phyloP scores from a whole-genome alignment of 495 filamentous ascomycete genomes.

The Penicillium coprophilum region DNA sequence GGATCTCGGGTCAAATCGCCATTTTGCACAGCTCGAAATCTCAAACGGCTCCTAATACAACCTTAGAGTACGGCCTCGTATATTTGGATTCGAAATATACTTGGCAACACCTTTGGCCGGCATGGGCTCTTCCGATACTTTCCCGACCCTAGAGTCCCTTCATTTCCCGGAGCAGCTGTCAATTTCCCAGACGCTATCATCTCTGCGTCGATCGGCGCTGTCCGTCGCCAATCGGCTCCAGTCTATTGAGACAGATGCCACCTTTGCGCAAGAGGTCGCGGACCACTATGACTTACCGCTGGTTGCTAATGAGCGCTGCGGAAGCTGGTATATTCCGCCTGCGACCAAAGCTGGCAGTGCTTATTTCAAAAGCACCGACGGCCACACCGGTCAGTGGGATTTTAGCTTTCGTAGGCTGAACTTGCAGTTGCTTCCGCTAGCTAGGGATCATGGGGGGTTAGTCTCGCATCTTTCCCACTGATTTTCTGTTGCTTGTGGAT shows the following conservation, averaged over 20 bases:
- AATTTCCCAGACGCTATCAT: slow-evolving; percentile 48
- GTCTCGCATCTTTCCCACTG: slow-evolving; percentile 22
- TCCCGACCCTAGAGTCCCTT: slow-evolving; percentile 42
- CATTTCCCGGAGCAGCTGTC: slow-evolving; percentile 44
- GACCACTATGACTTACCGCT: slow-evolving; percentile 63
- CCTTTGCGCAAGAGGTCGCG: slow-evolving; percentile 60
- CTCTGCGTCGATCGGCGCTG: slow-evolving; percentile 70
- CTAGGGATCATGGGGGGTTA: slow-evolving; percentile 65
- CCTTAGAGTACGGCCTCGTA: slow-evolving; percentile 10
- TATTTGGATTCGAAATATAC: slow-evolving; percentile 7
- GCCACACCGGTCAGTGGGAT: slow-evolving; percentile 84
- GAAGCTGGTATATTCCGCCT: slow-evolving; percentile 90
- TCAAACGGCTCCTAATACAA: slow-evolving; percentile 10
- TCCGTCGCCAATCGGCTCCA: slow-evolving; percentile 75
- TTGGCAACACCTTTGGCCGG: slow-evolving; percentile 1
- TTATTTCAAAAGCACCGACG: slow-evolving; percentile 98
- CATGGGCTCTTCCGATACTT: slow-evolving; percentile 25
- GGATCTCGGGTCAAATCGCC: neutral
- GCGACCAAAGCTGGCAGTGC: slow-evolving; percentile 63
- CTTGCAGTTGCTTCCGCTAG: slow-evolving; percentile 66
- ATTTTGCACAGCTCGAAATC: slow-evolving; percentile 1
- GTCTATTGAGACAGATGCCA: slow-evolving; percentile 67
- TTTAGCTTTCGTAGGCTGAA: slow-evolving; percentile 86
- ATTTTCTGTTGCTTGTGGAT: neutral
- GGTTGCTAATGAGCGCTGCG: slow-evolving; percentile 91